Evolutionary conservation across 148 eudicot species (phyloP).

Genomic region (Vaccinium myrtillus): DNA sequence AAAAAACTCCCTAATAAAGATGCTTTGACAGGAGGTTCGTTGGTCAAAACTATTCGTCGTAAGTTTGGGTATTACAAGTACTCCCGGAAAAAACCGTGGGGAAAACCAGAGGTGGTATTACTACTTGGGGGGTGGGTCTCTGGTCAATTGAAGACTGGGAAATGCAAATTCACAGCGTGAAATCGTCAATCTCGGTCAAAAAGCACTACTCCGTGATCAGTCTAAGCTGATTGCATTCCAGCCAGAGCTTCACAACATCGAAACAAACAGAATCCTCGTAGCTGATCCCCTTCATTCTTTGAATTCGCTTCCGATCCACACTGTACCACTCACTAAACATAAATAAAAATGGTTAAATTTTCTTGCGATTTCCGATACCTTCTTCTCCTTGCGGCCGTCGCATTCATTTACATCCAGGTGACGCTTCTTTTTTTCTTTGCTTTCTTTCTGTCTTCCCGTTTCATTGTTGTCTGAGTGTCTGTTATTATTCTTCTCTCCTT

Average conservation of each 20-base stretch:
- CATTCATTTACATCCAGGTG: constrained; percentile 86
- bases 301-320: neutral
- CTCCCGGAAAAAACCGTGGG: no score
- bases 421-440: neutral
- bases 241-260: neutral
- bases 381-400: constrained; percentile 65
- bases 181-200: neutral
- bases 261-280: neutral
- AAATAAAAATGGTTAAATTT: constrained; percentile 38
- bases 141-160: neutral
- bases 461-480: neutral
- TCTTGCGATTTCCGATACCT: constrained; percentile 67
- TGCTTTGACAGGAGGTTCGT: no score
- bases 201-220: neutral
- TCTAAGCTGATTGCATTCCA: neutral
- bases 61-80: no score
- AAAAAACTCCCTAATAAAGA: no score
- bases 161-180: neutral
- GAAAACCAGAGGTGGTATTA: no score
- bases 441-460: neutral
- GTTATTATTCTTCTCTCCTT: neutral
- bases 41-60: no score
- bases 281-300: neutral
- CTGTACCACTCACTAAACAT: neutral
- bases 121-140: neutral